A percentile compares a stretch with the other conserved stretches of the same genome.
Evolutionary conservation across 306 rosid genomes (phyloP).

Genomic region (Datisca glomerata): DNA sequence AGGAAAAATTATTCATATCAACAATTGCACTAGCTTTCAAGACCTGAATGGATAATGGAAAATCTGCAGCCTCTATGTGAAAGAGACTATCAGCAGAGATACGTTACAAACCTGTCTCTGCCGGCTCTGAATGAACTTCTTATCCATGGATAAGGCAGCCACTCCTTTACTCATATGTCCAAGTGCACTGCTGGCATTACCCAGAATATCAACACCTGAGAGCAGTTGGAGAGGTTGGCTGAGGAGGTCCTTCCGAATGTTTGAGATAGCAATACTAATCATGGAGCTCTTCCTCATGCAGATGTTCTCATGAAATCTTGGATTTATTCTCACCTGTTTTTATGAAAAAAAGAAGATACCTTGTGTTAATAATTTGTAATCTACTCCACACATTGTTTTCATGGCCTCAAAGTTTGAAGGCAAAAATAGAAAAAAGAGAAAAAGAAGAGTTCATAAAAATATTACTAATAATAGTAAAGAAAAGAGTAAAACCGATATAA

Average conservation of each 20-base stretch:
- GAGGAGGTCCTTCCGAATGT: conserved; percentile 79
- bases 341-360: conserved; percentile 11
- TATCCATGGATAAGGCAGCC: conserved; percentile 97
- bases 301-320: conserved; percentile 66
- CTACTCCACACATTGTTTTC: no score
- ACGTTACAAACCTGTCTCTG: conserved; percentile 78
- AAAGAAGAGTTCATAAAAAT: no score
- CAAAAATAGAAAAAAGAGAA: no score
- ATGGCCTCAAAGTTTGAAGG: no score
- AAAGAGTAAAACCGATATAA: no score
- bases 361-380: conserved; percentile 5
- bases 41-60: not conserved
- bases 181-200: conserved; percentile 98
- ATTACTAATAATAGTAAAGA: no score
- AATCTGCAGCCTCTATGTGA: conserved; percentile 4
- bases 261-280: conserved; percentile 84
- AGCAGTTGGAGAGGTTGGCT: conserved; percentile 97
- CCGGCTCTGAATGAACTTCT: conserved; percentile 96
- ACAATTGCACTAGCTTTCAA: not conserved
- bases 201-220: conserved; percentile 95
- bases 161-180: conserved; percentile 99
- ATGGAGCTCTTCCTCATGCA: conserved; percentile 94
- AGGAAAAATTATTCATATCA: no score
- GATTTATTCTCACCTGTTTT: conserved; percentile 82
- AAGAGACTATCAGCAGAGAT: no score